Evolutionary conservation across 2,329 filamentous ascomycete genomes (phyloP), one percentile per base, ranked within the genome.

Genomic region (Pseudocercospora fuligena): DNA sequence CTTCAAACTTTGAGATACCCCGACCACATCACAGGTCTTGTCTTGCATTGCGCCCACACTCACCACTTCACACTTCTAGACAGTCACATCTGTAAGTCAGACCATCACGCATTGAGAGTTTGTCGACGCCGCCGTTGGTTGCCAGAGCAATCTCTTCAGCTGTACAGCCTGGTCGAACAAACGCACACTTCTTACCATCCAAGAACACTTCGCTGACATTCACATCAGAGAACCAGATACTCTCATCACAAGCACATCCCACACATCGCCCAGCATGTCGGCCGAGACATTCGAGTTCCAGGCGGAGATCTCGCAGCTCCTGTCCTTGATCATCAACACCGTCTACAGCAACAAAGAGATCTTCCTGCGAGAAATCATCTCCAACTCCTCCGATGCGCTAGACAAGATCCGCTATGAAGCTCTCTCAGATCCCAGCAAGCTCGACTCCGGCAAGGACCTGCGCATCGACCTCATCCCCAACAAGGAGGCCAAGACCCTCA

Each of bases 281-380:
- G 78, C 81, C 74, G 94, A 98, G 88, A 97, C 94, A 76, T 99
- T 99, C 87, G 94, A 98, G 91, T 99, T 98, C 88, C 95, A 99
- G 91, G 95, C 95, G 91, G 95, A 99, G 92, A 99, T 99, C 82
- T 98, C 94, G 92, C 95, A 99, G 92, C 92, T 99, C 75, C 92
- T 99, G 81, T 93, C 91, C 76, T 92, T 99, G 82, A 99, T 99
- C 86, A 99, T 99, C 89, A 99, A 99, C 92, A 98, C 95, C 75
- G 95, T 99, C 87, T 99, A 98, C 89, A 97, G 94, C 77, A 99
- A 99, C 91, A 99, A 99, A 89, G 95, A 98, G 86, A 98, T 99
- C 82, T 99, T 99, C 90, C 86, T 99, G 78, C 88, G 95, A 91
- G 95, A 99, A 86, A 82, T 99, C 78, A 92, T 99, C 80, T 98